A percentile compares a stretch with the other conserved stretches of the same genome.
Evolutionary conservation across 495 filamentous ascomycete genomes (phyloP).

Genomic region (Penicillium atrosanguineum): DNA sequence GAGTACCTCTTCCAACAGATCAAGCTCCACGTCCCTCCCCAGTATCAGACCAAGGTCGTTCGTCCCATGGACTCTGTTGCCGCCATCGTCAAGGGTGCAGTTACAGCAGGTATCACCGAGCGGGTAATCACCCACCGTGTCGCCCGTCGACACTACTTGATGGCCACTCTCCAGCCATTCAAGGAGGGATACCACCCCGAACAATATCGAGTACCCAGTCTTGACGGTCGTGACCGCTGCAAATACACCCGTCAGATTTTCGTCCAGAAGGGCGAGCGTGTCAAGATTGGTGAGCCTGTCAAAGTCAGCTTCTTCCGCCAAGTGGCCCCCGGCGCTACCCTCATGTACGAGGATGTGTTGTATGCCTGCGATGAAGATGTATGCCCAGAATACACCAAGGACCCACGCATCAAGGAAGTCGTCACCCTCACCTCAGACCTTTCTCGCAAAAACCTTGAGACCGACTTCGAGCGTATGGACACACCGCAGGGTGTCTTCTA

Average conservation of each 20-base stretch:
- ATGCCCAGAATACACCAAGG: slow-evolving; percentile 98
- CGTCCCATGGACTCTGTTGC: slow-evolving; percentile 84
- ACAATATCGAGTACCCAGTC: slow-evolving; percentile 91
- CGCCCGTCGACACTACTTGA: slow-evolving; percentile 96
- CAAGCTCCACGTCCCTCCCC: slow-evolving; percentile 73
- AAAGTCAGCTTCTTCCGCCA: slow-evolving; percentile 99
- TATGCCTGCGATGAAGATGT: slow-evolving; percentile 98
- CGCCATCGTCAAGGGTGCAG: slow-evolving; percentile 77
- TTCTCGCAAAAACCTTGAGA: slow-evolving; percentile 96
- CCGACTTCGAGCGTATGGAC: slow-evolving; percentile 99
- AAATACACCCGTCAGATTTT: slow-evolving; percentile 99
- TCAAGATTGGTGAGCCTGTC: slow-evolving; percentile 98
- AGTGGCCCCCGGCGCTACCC: slow-evolving; percentile 92
- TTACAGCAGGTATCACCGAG: slow-evolving; percentile 92
- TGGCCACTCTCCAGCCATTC: slow-evolving; percentile 98
- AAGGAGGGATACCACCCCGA: slow-evolving; percentile 98
- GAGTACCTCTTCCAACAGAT: slow-evolving; percentile 85
- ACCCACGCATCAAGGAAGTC: slow-evolving; percentile 98
- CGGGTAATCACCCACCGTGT: slow-evolving; percentile 95
- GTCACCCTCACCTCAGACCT: slow-evolving; percentile 97
- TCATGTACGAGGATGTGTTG: slow-evolving; percentile 99
- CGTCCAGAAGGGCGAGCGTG: slow-evolving; percentile 96
- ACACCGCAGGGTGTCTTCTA: slow-evolving; percentile 98
- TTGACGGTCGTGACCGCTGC: slow-evolving; percentile 96
- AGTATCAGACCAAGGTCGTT: slow-evolving; percentile 76